Base-by-base conservation (phyloP, 352 stramenopile species). In the Pythium coloratum region DNA sequence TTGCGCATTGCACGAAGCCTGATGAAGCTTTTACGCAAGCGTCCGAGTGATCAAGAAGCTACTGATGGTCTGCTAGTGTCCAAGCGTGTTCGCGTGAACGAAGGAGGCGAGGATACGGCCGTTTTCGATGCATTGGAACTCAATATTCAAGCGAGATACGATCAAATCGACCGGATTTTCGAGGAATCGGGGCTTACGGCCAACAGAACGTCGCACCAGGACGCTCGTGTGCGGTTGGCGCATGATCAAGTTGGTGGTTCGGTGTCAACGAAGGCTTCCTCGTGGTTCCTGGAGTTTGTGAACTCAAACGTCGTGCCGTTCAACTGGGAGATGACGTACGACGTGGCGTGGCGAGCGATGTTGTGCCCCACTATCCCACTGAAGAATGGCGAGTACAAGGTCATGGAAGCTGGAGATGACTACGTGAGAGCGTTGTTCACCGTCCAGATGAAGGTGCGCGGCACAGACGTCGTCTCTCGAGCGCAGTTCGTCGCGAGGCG, bases 301-400 rank as follows among this genome's bases (percentile, higher is more conserved):
- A 59, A 55, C 24, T 30, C 51, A 18, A 44, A 50, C 16, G 46
- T 69, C 42, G 42, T 69, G 62, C 62, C 62, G 30, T 63, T 69
- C 28, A 16, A 20, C 20, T 59, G 40, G 20, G 44, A 26, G 18
- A 26, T 63, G 42, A 63, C 55, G 26, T 24, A 40, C 4, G 55
- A 69, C 44, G 62, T 54, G 9, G 55, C 47, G 32, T 69, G 62
- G 62, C 38, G 55, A 16, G 55, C 42, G 16, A 44, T 69, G 18
- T 24, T 40, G 24, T 40, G 34, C 12, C 46, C 30, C 2, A 44
- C 38, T 2, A 51, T 68, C 16, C 38, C 55, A 30, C 55, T 69
- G 6, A 26, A 14, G 13, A 62, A 63, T 24, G 53, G 62, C 2
- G 28, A 55, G 14, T 68, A 68, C 42, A n/a, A 54, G 24, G 36